Base-by-base conservation (phyloP, 2,329 filamentous ascomycete species). In the Fusarium musae region DNA sequence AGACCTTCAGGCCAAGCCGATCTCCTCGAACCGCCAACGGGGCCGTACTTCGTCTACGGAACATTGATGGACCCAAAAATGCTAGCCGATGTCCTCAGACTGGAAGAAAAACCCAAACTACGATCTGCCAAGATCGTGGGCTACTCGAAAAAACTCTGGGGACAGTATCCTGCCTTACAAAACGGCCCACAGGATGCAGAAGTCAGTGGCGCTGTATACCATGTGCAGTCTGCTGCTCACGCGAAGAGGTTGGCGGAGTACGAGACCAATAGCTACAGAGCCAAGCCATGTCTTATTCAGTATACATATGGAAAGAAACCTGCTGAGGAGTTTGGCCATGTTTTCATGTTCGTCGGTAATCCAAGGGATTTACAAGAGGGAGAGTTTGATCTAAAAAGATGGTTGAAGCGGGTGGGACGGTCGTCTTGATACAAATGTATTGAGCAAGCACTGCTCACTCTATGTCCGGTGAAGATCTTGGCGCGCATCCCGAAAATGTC, bases 11-110 rank as follows among this genome's bases (percentile, higher is more conserved):
- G 9, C 0, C 52, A 16, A 2, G 21, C 3, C n/a, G 34, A 66
- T 13, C 28, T 37, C 34, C n/a, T 32, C 5, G 39, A 60, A 15
- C 23, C 17, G 7, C 62, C 52, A 0, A 42, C 8, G 23, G 62
- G 64, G 4, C 62, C 64, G 1, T 66, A 66, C 39, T 67, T 67
- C 5, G 39, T 67, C 4, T 67, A 67, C 19, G 62, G 64, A 12
- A 67, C 52, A 16, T 32, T 67, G 40, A 67, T 47, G 44, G 40
- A 66, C 5, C 62, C 52, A 23, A 30, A 3, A 10, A 60, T 60
- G 64, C 21, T 67, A 16, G 39, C 11, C 4, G 40, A 53, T 32
- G 23, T 67, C 23, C 52, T 67, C 4, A 17, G 46, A 21, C 4
- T 67, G 5, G 19, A 49, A 26, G 6, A 26, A 2, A 0, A 53